Evolutionary conservation across 1,139 yeast genomes (phyloP), one percentile per base, ranked within the genome.

Genomic region (Kazachstania sp.): DNA sequence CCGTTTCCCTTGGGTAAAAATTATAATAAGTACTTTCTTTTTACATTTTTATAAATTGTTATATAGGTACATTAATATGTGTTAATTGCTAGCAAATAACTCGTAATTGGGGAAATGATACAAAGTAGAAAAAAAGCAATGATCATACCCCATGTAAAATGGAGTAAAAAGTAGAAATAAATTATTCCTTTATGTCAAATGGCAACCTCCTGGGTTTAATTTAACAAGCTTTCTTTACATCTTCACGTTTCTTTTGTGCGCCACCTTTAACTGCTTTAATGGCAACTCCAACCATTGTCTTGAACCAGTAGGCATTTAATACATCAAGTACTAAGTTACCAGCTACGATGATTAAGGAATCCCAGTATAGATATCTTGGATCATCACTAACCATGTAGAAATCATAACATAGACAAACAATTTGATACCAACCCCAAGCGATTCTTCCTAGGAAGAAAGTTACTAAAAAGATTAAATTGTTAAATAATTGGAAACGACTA

Each of bases 391-490:
- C 70, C 13, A 51, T 53, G 54, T 63, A 73, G 64, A 81, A 75
- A 65, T 81, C 88, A 45, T 54, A 54, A 39, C 83, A 83, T 48
- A 83, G 68, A 31, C 66, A 55, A 34, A 51, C 59, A 20, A 82
- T 82, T 50, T 88, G 86, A 63, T 78, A 81, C 76, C 88, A 83
- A 5, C 98, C 98, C 86, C 95, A 88, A 39, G 81, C 71, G 51
- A 92, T 83, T 60, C 98, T 74, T 37, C 83, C 83, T 16, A 72
- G 58, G 71, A 92, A 90, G 68, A 92, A 92, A 29, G 83, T 73
- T 41, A 74, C 54, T 54, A 92, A 74, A 50, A 92, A 73, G 18
- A 78, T 61, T 19, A 85, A 65, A 45, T 95, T 95, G 67, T 92
- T 92, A 45, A 79, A 57, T 50, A 81, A 76, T 30, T 38, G 41